Conservation (phyloP, 768 basidiomycete genomes). For the Lepiota brunneoincarnata region DNA sequence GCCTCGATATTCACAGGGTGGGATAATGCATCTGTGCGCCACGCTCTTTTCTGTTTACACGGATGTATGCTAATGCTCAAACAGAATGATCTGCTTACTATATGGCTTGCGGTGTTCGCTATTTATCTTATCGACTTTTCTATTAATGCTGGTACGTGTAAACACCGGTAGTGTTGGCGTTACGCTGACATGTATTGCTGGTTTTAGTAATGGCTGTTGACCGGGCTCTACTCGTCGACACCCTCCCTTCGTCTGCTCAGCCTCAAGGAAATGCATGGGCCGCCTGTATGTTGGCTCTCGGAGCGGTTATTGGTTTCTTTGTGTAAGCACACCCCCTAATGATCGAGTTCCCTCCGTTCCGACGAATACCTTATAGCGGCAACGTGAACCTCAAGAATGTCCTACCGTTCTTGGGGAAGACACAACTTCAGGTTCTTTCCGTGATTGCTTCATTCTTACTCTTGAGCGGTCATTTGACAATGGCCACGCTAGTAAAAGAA, state of each 20-base stretch:
- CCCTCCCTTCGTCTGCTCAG: conserved; percentile 69
- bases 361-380: conserved; percentile 48
- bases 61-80: neutral
- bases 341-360: neutral
- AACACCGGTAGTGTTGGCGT: neutral
- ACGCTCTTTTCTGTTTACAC: neutral
- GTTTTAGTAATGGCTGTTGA: conserved; percentile 80
- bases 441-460: conserved; percentile 72
- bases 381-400: conserved; percentile 70
- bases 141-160: conserved; percentile 42
- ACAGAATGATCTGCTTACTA: conserved; percentile 58
- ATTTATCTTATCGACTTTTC: conserved; percentile 58
- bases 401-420: conserved; percentile 74
- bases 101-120: conserved; percentile 67
- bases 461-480: conserved; percentile 60
- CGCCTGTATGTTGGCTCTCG: conserved; percentile 86
- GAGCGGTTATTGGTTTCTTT: conserved; percentile 85
- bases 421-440: conserved; percentile 79
- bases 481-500: conserved; percentile 65
- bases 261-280: conserved; percentile 94
- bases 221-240: conserved; percentile 88
- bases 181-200: conserved; percentile 5
- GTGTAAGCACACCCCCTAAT: conserved; percentile 49
- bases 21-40: conserved; percentile 27
- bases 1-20: conserved; percentile 46